Base-by-base conservation (phyloP, 805 yeast species). In the Kodamaea leandrae region DNA sequence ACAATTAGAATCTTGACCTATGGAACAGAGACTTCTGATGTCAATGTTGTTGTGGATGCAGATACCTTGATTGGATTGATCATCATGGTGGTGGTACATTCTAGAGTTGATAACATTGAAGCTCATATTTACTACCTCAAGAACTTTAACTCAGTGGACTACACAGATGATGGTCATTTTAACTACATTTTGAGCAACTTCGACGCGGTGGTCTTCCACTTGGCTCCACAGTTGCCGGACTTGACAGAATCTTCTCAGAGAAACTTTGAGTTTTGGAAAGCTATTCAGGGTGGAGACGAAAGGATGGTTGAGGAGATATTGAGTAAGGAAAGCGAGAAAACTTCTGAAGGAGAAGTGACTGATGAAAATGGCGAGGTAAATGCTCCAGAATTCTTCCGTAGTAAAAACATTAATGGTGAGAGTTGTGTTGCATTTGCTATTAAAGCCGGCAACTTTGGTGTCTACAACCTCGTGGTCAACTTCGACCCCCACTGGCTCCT, bases 121-220 rank as follows among this genome's bases (percentile, higher is more conserved):
- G 73, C 77, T 2, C 89, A 85, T 48, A 55, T 90, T 8, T 71
- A 64, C 34, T 88, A 86, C 55, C 72, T 89, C 37, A 78, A 79
- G 46, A 66, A 72, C 28, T 87, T 83, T 53, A 72, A 82, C 16
- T 64, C 64, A 2, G 48, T 53, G 0, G 60, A 59, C 28, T 36
- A 35, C 34, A 27, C 54, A 2, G 50, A 53, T n/a, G 70, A 69
- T 28, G 96, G 96, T 0, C 67, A 77, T 17, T 58, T 76, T 21
- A 95, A 86, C 8, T 91, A 91, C 57, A 82, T 89, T 1, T 49
- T 88, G 10, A 83, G 96, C 33, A 87, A 96, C 4, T 67, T 89
- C 32, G 96, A 89, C 51, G 96, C 89, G 0, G 95, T 86, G 0
- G 53, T 87, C 6, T 77, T 66, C 42, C 91, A 83, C 53, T 66